Evolutionary conservation across 441 rosid genomes (phyloP), one percentile per base, ranked within the genome.

Genomic region (Adansonia rubrostipa): DNA sequence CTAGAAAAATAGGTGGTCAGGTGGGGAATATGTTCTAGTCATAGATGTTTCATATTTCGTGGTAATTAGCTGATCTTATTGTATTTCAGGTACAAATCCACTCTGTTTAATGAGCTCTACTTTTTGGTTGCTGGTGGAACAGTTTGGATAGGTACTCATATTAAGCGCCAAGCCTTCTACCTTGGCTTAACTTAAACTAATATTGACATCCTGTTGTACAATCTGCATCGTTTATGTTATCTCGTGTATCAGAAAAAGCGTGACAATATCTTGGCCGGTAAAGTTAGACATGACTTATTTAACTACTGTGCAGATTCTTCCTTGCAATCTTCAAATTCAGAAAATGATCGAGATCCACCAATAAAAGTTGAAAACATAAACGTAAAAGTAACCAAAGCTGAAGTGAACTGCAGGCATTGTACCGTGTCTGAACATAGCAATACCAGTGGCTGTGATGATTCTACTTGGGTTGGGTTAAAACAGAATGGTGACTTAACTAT

Each of bases 51-150:
- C 42, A 45, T 73, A 58, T 53, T 14, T 53, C 22, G 9, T 71
- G 9, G 47, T 71, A 9, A 71, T 28, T 33, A 71, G 8, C 56
- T 19, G 1, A 66, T 67, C 40, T 19, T 61, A 17, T 9, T 74
- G 60, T 62, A 51, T 80, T 80, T 82, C 86, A 94, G 99, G 99
- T 94, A 96, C 86, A 92, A 92, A 83, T 92, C 93, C 87, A 96
- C 99, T 50, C 81, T 96, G 81, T 96, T 96, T 81, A 96, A 96
- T 69, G 98, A 96, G 87, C 99, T 96, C 83, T 96, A 96, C 89
- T 96, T 94, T 87, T 85, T 96, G 90, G 98, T 91, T 36, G 95
- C 98, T 80, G 99, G 99, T 77, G 99, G 99, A 81, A 96, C 99
- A 57, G 92, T 96, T 82, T 96, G 98, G 99, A 96, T 92, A 68